phyloP scores from a whole-genome alignment of 306 rosid genomes.

The Corylus heterophylla region DNA sequence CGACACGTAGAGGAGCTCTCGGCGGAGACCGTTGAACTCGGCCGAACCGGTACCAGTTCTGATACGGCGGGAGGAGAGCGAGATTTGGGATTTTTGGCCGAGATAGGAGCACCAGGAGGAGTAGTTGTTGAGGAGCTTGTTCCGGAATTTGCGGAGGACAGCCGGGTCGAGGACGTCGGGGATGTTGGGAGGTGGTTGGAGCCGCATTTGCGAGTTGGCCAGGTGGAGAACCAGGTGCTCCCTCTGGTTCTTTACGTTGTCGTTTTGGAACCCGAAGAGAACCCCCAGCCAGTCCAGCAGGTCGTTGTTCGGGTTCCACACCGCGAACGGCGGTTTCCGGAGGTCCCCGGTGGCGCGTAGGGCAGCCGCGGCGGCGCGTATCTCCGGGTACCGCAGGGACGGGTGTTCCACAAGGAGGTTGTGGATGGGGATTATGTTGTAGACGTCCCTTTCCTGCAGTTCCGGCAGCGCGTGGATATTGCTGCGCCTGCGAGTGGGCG shows the following conservation, averaged over 20 bases:
- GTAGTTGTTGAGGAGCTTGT: slow-evolving; percentile 70
- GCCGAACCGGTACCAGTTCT: not conserved
- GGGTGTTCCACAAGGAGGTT: slow-evolving; percentile 75
- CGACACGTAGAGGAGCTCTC: slow-evolving; percentile 71
- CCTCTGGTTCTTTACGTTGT: slow-evolving; percentile 87
- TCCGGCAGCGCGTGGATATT: slow-evolving; percentile 16
- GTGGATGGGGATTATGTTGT: slow-evolving; percentile 88
- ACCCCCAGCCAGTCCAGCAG: slow-evolving; percentile 76
- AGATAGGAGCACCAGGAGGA: slow-evolving; percentile 76
- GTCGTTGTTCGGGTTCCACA: slow-evolving; percentile 64
- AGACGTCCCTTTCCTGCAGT: slow-evolving; percentile 10
- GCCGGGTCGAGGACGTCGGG: slow-evolving; percentile 49
- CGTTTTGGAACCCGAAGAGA: slow-evolving; percentile 73
- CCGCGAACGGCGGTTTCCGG: slow-evolving; percentile 57
- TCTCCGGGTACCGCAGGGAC: slow-evolving; percentile 74
- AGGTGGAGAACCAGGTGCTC: slow-evolving; percentile 94
- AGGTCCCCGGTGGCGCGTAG: slow-evolving; percentile 78
- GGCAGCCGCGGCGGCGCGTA: slow-evolving; percentile 82
- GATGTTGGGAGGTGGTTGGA: slow-evolving; percentile 45
- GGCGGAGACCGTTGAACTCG: slow-evolving; percentile 44
- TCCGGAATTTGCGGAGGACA: slow-evolving; percentile 55
- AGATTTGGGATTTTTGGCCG: slow-evolving; percentile 54
- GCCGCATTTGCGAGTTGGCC: slow-evolving; percentile 91
- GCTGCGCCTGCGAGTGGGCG: slow-evolving; percentile 12
- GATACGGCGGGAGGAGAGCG: slow-evolving; percentile 31